phyloP scores from a whole-genome alignment of 2,329 filamentous ascomycete species.

The Calonectria pteridis region DNA sequence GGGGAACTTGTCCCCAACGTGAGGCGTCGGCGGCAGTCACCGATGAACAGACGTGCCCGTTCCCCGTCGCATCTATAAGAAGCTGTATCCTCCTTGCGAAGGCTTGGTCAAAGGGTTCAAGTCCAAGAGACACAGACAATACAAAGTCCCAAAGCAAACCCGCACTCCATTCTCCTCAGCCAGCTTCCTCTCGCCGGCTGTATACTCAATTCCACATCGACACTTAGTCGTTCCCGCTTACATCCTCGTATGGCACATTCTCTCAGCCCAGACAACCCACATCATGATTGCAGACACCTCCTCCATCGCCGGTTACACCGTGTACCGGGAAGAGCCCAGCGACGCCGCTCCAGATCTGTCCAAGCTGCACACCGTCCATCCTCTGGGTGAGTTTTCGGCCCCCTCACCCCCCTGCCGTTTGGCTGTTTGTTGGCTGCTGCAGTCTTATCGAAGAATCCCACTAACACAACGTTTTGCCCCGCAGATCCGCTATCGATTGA shows the following conservation, averaged over 20 bases:
- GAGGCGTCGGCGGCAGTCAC: constrained; percentile 27
- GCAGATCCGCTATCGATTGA: constrained; percentile 66
- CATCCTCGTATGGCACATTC: constrained; percentile 46
- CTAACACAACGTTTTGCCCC: constrained; percentile 13
- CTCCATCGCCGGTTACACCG: constrained; percentile 59
- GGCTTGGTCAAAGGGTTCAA: neutral
- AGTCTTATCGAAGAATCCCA: neutral
- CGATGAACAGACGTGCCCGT: constrained; percentile 16
- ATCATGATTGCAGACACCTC: constrained; percentile 58
- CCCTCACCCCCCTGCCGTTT: neutral
- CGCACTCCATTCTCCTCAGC: neutral
- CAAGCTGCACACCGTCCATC: constrained; percentile 50
- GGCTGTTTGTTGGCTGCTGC: neutral
- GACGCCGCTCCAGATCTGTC: constrained; percentile 51
- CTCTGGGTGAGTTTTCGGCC: constrained; percentile 48
- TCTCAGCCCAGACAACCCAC: constrained; percentile 48
- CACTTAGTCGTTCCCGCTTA: constrained; percentile 10
- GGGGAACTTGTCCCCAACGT: neutral
- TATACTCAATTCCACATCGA: neutral
- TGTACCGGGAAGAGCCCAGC: constrained; percentile 58
- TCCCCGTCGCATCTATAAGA: constrained; percentile 41
- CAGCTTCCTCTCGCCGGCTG: neutral
- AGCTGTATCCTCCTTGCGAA: constrained; percentile 29
- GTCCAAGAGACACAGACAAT: constrained; percentile 5
- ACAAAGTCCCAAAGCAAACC: neutral